These are phyloP conservation scores for Hypoxylon rubiginosum DNA, from an alignment of 2,329 filamentous ascomycete genomes.

Conservation along the genomic window DNA sequence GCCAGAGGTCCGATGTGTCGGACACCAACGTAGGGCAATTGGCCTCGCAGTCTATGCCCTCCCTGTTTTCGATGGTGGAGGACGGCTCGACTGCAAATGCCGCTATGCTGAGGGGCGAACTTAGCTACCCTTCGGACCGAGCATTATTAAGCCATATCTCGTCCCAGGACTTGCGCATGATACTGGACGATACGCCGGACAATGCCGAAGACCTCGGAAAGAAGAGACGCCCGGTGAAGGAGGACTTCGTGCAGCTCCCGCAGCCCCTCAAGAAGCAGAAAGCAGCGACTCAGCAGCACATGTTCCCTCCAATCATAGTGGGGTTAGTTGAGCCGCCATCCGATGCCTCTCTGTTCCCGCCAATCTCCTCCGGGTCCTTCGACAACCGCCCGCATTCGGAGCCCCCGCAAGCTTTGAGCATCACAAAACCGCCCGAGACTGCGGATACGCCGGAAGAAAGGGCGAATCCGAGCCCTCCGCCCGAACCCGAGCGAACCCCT, in stretches of 20 bases:
- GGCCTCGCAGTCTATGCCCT: slow-evolving; percentile 48
- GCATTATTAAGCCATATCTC: slow-evolving; percentile 52
- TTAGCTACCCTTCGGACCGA: slow-evolving; percentile 45
- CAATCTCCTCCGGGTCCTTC: slow-evolving; percentile 70
- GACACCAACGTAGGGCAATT: slow-evolving; percentile 47
- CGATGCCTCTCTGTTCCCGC: slow-evolving; percentile 72
- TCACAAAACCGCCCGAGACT: slow-evolving; percentile 49
- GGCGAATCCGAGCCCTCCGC: slow-evolving; percentile 46
- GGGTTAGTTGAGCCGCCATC: slow-evolving; percentile 73
- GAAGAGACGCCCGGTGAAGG: slow-evolving; percentile 71
- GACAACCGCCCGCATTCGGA: slow-evolving; percentile 60
- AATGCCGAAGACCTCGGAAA: slow-evolving; percentile 60
- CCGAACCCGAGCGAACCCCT: slow-evolving; percentile 49
- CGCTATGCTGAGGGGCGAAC: slow-evolving; percentile 45
- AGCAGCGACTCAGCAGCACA: slow-evolving; percentile 64
- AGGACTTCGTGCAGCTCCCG: slow-evolving; percentile 74
- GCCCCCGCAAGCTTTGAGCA: slow-evolving; percentile 59
- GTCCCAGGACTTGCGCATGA: slow-evolving; percentile 61
- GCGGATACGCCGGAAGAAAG: slow-evolving; percentile 47
- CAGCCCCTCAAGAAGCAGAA: slow-evolving; percentile 76
- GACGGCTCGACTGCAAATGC: slow-evolving; percentile 38
- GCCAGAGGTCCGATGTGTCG: slow-evolving; percentile 57
- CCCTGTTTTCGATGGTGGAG: slow-evolving; percentile 48
- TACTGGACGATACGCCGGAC: slow-evolving; percentile 61
- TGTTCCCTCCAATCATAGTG: slow-evolving; percentile 75